Conservation (phyloP, 805 yeast genomes). For the Yarrowia sp. region DNA sequence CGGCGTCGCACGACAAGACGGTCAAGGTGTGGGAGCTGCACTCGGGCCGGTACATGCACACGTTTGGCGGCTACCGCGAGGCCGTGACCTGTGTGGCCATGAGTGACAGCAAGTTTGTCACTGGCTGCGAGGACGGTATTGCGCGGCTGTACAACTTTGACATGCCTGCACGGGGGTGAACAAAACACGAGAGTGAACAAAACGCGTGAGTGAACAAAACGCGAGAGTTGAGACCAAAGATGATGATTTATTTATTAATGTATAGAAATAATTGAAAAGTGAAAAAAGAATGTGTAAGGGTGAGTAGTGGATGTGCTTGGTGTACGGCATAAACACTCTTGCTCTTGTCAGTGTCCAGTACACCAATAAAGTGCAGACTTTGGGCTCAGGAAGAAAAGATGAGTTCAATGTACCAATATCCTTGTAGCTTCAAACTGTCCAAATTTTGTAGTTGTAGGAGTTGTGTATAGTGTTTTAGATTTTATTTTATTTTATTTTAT, state of each 20-base stretch:
- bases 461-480: too few relatives aligned
- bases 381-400: too few relatives aligned
- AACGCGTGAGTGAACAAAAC: not conserved
- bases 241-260: slow-evolving; percentile 4
- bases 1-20: slow-evolving; percentile 89
- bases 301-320: too few relatives aligned
- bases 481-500: too few relatives aligned
- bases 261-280: not conserved
- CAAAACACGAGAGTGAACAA: not conserved
- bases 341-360: too few relatives aligned
- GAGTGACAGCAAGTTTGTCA: slow-evolving; percentile 84
- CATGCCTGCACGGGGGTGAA: not conserved
- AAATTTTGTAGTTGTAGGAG: too few relatives aligned
- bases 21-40: slow-evolving; percentile 96
- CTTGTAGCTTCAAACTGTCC: too few relatives aligned
- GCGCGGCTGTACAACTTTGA: slow-evolving; percentile 83
- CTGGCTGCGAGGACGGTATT: slow-evolving; percentile 84
- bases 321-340: too few relatives aligned
- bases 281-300: too few relatives aligned
- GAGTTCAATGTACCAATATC: too few relatives aligned
- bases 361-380: too few relatives aligned
- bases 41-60: slow-evolving; percentile 89
- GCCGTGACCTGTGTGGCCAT: slow-evolving; percentile 67
- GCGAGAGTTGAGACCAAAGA: not conserved
- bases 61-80: slow-evolving; percentile 68